Evolutionary conservation across 2,329 filamentous ascomycete species (phyloP), one percentile per base, ranked within the genome.

Genomic region (Cladosporium colombiae): DNA sequence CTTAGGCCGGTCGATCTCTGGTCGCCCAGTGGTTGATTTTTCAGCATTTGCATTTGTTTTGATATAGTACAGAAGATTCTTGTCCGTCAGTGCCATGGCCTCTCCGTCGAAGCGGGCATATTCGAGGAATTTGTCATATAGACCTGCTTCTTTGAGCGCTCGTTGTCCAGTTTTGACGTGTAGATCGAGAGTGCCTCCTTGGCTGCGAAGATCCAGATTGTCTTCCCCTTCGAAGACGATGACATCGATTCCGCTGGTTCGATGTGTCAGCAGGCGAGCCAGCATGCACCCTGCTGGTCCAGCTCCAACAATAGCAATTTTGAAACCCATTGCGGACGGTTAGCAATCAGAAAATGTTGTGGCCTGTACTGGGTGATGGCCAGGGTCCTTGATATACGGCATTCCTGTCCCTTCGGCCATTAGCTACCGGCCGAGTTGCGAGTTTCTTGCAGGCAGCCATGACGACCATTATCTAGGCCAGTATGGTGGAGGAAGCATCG

Each of bases 71-170:
- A 75, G 67, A 3, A 74, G 62, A 52, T 78, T 75, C 70, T 81
- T 80, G 69, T 81, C 80, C 10, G 73, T 75, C 25, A 82, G 59
- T 6, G 76, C 70, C 35, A 81, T 68, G n/a, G 78, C 78, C 68
- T 83, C 79, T 65, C 78, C 77, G 56, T 81, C 79, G 64, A 77
- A 81, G 33, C 79, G 75, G 2, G 77, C 77, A 46, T 75, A 67
- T 57, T 76, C 74, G 35, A 69, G 40, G 66, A 78, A 78, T 29
- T 74, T 68, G 21, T 75, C 72, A 64, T 69, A 78, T 23, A 79
- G 72, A 2, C 70, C 72, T n/a, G 72, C 74, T 57, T 71, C 68
- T 35, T 69, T 72, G 25, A 79, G 64, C 2, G 76, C 77, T n/a
- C 69, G 68, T 27, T 76, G 73, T 5, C 77, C 77, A 2, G 75